phyloP scores from a whole-genome alignment of 2,329 filamentous ascomycete species.

The Ophiocordyceps camponoti-floridani region DNA sequence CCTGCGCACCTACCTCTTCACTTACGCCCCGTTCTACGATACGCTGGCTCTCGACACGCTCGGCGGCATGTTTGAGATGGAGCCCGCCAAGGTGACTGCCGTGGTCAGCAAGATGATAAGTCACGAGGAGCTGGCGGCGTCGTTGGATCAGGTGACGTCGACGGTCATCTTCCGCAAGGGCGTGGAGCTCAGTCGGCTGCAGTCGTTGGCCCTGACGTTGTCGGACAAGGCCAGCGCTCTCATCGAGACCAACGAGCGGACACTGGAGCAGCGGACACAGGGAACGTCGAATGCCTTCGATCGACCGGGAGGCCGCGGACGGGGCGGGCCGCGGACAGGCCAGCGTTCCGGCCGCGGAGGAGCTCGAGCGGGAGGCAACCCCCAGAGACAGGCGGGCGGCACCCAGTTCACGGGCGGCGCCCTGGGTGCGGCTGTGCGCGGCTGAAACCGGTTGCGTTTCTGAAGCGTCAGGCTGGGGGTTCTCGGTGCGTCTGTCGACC shows the following conservation, averaged over 20 bases:
- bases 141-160: constrained; percentile 91
- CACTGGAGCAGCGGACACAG: constrained; percentile 89
- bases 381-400: constrained; percentile 50
- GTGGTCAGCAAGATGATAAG: constrained; percentile 99
- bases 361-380: constrained; percentile 35
- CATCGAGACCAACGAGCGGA: constrained; percentile 94
- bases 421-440: constrained; percentile 49
- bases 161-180: constrained; percentile 99
- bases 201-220: constrained; percentile 84
- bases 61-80: constrained; percentile 87
- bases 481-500: too few relatives aligned
- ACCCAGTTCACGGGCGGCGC: constrained; percentile 72
- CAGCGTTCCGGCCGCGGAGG: constrained; percentile 44
- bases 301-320: constrained; percentile 65
- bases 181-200: constrained; percentile 87
- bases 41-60: constrained; percentile 77
- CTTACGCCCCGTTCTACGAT: constrained; percentile 98
- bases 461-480: neutral
- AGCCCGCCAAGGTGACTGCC: constrained; percentile 77
- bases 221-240: constrained; percentile 92
- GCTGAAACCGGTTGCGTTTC: constrained; percentile 17
- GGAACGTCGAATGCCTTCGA: constrained; percentile 92
- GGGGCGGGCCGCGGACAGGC: constrained; percentile 47
- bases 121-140: constrained; percentile 91
- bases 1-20: constrained; percentile 95